Conservation (phyloP, 371 early-diverging fungal genomes). For the Choanephora cucurbitarum region DNA sequence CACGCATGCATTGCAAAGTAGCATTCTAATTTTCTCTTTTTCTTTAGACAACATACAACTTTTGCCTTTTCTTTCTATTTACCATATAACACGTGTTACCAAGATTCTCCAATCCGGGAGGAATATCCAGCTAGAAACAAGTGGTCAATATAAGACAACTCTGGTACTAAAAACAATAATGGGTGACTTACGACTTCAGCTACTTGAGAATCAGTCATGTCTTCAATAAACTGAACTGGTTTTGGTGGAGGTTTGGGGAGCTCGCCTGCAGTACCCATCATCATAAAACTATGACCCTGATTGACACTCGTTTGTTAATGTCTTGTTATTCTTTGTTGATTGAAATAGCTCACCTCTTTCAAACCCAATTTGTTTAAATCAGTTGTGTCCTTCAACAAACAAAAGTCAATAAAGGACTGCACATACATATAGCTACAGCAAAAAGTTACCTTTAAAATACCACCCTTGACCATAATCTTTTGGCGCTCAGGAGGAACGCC, state of each 20-base stretch:
- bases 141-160: too few relatives aligned
- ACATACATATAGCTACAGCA: too few relatives aligned
- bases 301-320: too few relatives aligned
- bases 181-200: slow-evolving; percentile 72
- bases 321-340: too few relatives aligned
- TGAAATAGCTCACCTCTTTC: slow-evolving; percentile 72
- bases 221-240: slow-evolving; percentile 83
- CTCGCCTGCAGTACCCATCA: slow-evolving; percentile 97
- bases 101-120: slow-evolving; percentile 88
- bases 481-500: slow-evolving; percentile 94
- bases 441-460: slow-evolving; percentile 90
- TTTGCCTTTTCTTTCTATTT: too few relatives aligned
- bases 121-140: slow-evolving; percentile 70
- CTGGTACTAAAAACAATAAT: not conserved
- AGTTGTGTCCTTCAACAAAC: slow-evolving; percentile 78
- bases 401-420: too few relatives aligned
- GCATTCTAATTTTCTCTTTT: slow-evolving; percentile 68
- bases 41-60: too few relatives aligned
- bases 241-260: slow-evolving; percentile 75
- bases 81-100: slow-evolving; percentile 99
- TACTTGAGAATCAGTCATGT: slow-evolving; percentile 86
- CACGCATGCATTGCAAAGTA: slow-evolving; percentile 93
- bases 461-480: slow-evolving; percentile 94
- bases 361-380: slow-evolving; percentile 66
- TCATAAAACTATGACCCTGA: slow-evolving; percentile 74